Evolutionary conservation across 345 rosid genomes (phyloP), one percentile per base, ranked within the genome.

Genomic region (Arabis hirsuta): DNA sequence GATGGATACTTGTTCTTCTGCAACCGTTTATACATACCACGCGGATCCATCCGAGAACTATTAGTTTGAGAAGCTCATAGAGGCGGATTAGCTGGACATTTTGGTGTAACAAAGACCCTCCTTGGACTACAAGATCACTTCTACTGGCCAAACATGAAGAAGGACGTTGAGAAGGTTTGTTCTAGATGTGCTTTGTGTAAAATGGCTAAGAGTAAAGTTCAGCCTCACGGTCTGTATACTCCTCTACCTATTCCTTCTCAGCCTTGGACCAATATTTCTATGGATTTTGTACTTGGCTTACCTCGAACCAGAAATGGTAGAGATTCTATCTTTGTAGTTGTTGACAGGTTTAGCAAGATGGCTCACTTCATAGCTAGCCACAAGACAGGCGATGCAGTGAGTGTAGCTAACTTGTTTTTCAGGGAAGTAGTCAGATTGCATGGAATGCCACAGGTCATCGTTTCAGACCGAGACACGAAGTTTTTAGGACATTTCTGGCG

Each of bases 271-370:
- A 2, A 45, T 45, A 45, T 45, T 45, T 29, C 20, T 45, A 45
- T 45, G 50, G 50, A 45, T 4, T 45, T 45, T n/a, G 50, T 45
- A 0, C 1, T 45, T 13, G 50, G 50, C 19, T 45, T 45, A 45
- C 50, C 50, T 45, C 8, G 50, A 13, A 13, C 50, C 19, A 45
- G 9, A 1, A 45, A 45, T 45, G 50, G 50, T 45, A 2, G 20
- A 45, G 50, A 45, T n/a, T 45, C 8, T 45, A 45, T 45, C 1
- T 45, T 45, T 45, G 20, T n/a, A 0, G 47, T 43, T 3, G 47
- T 43, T 11, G 47, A 13, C 47, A 43, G 14, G 47, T 43, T 43
- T 43, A 48, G 53, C 26, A 48, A 48, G 53, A 48, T 48, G 53
- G 8, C 50, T 13, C 50, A 45, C 9, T 45, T 45, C 8, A 45